Evolutionary conservation across 257 asterid species (phyloP).

Genomic region (Penstemon eatonii): DNA sequence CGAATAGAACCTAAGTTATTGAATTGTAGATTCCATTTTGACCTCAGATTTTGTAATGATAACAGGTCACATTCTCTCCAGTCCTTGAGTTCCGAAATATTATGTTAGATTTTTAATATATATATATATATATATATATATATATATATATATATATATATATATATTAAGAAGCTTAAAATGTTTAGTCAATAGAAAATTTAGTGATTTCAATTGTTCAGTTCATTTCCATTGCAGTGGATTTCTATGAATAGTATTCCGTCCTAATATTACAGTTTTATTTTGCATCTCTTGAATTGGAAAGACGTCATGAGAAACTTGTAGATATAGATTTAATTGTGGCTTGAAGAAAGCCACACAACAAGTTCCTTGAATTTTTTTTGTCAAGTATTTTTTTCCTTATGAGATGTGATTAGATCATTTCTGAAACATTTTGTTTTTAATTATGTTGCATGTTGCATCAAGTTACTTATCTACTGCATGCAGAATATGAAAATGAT

Average conservation of each 20-base stretch:
- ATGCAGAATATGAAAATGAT: background rate
- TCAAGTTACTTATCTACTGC: background rate
- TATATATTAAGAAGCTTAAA: background rate
- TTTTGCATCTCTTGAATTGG: background rate
- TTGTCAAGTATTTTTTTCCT: background rate
- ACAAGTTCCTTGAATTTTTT: background rate
- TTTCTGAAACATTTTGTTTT: background rate
- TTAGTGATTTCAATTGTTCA: background rate
- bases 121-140: no score
- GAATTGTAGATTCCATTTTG: conserved; percentile 6
- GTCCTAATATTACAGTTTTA: background rate
- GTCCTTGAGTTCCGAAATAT: background rate
- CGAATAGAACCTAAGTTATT: background rate
- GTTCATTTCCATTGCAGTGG: background rate
- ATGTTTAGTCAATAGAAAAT: background rate
- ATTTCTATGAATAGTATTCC: background rate
- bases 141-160: no score
- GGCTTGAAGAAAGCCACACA: background rate
- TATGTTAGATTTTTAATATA: background rate
- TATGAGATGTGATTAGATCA: conserved; percentile 2
- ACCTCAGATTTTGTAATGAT: background rate
- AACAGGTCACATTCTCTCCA: background rate
- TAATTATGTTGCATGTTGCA: background rate
- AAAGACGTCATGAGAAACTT: background rate
- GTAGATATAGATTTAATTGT: background rate